phyloP scores from a whole-genome alignment of 106 monocot genomes.

The Agapanthus africanus region DNA sequence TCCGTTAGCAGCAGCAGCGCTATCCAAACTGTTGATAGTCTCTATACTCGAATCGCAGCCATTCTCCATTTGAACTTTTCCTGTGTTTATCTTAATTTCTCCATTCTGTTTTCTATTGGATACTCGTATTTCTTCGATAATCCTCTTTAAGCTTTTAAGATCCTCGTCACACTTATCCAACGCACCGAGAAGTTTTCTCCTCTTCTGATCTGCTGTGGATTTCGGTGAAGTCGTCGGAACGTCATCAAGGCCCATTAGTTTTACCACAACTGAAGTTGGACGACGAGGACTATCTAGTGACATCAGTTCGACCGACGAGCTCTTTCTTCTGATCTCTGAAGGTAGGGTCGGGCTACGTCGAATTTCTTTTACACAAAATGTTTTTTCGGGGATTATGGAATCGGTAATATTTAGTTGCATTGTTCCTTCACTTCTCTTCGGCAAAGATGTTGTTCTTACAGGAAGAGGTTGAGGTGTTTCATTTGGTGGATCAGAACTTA shows the following conservation, averaged over 20 bases:
- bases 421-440: background rate
- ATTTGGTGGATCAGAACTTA: background rate
- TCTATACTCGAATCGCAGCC: conserved; percentile 10
- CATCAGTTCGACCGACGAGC: conserved; percentile 7
- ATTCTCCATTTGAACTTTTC: conserved; percentile 10
- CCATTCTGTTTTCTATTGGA: conserved; percentile 15
- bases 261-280: conserved; percentile 16
- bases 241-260: conserved; percentile 27
- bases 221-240: background rate
- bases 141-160: conserved; percentile 50
- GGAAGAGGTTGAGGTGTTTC: background rate
- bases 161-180: conserved; percentile 83
- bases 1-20: conserved; percentile 4
- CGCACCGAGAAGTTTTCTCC: conserved; percentile 65
- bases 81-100: too few relatives aligned
- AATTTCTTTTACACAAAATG: background rate
- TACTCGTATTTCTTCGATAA: conserved; percentile 49
- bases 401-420: background rate
- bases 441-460: background rate
- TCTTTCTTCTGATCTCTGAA: conserved; percentile 18
- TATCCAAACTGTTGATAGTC: conserved; percentile 3
- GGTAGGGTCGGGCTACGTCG: conserved; percentile 50
- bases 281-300: conserved; percentile 6
- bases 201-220: conserved; percentile 44
- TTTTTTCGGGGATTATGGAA: background rate